Conservation (phyloP, 768 basidiomycete genomes). For the Dictyophora rubrovolvata region DNA sequence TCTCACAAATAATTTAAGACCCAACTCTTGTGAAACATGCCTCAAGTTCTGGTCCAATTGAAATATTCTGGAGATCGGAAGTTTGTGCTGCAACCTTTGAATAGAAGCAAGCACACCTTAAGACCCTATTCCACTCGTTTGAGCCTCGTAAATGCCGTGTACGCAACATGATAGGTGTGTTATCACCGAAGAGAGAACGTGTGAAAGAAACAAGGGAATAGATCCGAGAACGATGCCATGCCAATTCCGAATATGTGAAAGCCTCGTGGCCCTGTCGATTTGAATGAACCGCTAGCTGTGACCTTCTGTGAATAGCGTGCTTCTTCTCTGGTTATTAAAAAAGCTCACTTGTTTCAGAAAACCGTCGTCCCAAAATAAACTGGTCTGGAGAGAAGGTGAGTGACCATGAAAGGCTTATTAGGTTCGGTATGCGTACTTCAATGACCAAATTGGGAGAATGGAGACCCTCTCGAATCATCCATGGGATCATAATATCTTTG, state of each 20-base stretch:
- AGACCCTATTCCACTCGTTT: background rate
- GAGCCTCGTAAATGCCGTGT: constrained; percentile 7
- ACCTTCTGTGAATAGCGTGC: background rate
- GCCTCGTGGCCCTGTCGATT: background rate
- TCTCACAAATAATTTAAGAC: constrained; percentile 2
- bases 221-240: background rate
- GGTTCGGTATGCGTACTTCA: background rate
- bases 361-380: background rate
- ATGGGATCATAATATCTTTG: constrained; percentile 2
- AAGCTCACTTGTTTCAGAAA: constrained; percentile 2
- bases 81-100: background rate
- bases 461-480: background rate
- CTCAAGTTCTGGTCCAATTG: constrained; percentile 3
- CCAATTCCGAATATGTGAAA: constrained; percentile 3
- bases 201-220: background rate
- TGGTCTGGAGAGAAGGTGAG: background rate
- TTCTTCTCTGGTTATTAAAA: background rate
- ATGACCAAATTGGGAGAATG: background rate
- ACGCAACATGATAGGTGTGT: constrained; percentile 8
- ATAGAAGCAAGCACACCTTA: background rate
- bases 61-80: background rate
- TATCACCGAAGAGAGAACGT: background rate
- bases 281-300: background rate
- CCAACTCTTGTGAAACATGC: background rate
- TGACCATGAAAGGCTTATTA: background rate